Base-by-base conservation (phyloP, 495 filamentous ascomycete genomes). In the Peziza echinospora region DNA sequence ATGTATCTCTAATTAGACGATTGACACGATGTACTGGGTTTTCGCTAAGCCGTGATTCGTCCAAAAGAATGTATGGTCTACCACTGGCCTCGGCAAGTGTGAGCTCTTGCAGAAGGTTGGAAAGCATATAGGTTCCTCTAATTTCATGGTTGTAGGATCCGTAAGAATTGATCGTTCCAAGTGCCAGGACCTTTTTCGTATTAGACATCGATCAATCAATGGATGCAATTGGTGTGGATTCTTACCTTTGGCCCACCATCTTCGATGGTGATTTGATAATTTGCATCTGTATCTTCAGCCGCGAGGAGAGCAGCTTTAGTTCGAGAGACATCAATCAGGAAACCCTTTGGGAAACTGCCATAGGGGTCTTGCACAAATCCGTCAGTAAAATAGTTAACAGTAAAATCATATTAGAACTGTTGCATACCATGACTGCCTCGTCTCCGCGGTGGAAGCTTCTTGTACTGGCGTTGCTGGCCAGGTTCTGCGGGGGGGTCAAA, bases 251-350 rank as follows among this genome's bases (percentile, higher is more conserved):
- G 89, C 10, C 89, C 89, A 47, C 68, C 64, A 65, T 96, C 89
- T 59, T 96, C 87, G 53, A 96, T 91, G 5, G 89, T 96, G 58
- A 97, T 97, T 62, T 94, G 84, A 65, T 77, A 77, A 59, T 96
- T 92, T 17, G 69, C 65, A 62, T 97, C 84, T 3, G 84, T 86
- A 55, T 96, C 89, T 58, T 97, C 89, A 44, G 79, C 76, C 28
- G 73, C 70, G 24, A 82, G 65, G 22, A 97, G 68, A 22, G 67
- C 70, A 41, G 78, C 65, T 17, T 87, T 67, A 0, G 84, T 89
- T 70, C 71, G 63, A 76, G 73, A 73, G 56, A 26, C 23, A 21
- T 45, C 30, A 50, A 24, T 19, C 49, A 19, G 25, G 41, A 42
- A 21, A 24, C 22, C 22, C 25, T 17, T 19, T 47, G 24, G 21